These are phyloP conservation scores for Phaseolus coccineus DNA, from an alignment of 331 rosid species.

Conservation along the genomic window DNA sequence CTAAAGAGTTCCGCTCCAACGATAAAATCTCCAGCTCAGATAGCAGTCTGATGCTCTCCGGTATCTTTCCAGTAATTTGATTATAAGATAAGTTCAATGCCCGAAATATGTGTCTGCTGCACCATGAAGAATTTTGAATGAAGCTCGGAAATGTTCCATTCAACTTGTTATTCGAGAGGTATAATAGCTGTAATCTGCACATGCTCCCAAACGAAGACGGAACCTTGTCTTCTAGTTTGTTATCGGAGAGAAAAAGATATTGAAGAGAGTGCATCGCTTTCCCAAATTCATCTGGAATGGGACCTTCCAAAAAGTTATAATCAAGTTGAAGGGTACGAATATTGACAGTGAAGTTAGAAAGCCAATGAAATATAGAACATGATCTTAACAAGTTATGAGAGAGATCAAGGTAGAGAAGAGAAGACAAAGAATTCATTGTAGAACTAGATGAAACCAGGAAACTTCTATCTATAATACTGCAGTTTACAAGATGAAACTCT, in stretches of 20 bases:
- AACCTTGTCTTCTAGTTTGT: background rate
- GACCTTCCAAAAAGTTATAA: background rate
- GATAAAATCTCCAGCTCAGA: rapidly evolving
- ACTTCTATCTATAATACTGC: background rate
- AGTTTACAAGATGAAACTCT: rapidly evolving
- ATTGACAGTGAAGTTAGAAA: constrained; percentile 23
- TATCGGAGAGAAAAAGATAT: rapidly evolving
- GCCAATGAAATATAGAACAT: background rate
- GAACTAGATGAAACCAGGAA: background rate
- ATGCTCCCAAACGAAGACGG: too few relatives aligned
- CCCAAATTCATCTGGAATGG: constrained; percentile 14
- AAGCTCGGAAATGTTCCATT: background rate
- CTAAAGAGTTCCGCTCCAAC: background rate
- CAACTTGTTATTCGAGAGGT: background rate
- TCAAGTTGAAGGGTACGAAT: background rate
- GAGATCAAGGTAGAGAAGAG: background rate
- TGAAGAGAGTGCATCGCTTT: constrained; percentile 18
- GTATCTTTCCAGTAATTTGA: background rate
- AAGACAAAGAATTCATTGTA: constrained; percentile 10
- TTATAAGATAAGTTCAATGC: background rate
- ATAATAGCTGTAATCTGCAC: background rate
- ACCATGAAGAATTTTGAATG: background rate
- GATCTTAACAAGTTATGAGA: background rate
- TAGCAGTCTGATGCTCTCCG: background rate
- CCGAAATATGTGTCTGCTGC: background rate